Conservation (phyloP, 2,329 filamentous ascomycete genomes). For the Plectosphaerella plurivora region DNA sequence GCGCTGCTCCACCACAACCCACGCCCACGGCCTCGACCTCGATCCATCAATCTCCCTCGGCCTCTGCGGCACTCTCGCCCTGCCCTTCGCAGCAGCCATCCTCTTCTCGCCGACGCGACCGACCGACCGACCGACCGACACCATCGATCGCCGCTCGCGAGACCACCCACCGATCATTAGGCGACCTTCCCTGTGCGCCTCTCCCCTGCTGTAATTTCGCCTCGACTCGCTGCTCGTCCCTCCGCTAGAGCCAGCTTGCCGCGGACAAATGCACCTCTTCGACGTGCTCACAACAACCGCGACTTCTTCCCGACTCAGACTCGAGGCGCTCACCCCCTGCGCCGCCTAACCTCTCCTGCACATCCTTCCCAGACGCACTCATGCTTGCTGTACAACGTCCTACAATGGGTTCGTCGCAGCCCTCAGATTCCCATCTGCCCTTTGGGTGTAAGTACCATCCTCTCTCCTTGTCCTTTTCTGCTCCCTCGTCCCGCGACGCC, state of each 20-base stretch:
- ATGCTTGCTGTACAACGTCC: conserved; percentile 55
- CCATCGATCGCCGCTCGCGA: conserved; percentile 1
- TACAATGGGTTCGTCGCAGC: conserved; percentile 57
- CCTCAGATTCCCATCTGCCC: conserved; percentile 50
- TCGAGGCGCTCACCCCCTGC: not conserved
- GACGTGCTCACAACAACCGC: not conserved
- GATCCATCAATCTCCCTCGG: conserved; percentile 4
- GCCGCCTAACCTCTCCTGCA: not conserved
- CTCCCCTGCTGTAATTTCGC: no score
- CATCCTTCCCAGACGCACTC: conserved; percentile 33
- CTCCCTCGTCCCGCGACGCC: conserved; percentile 3
- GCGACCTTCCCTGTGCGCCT: no score
- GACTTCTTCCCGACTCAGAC: not conserved
- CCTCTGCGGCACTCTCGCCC: conserved; percentile 2
- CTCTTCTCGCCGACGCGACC: not conserved
- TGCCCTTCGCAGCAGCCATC: not conserved
- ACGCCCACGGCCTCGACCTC: no score
- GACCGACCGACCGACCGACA: not conserved
- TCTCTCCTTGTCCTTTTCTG: conserved; percentile 6
- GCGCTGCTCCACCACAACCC: no score
- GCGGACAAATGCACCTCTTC: not conserved
- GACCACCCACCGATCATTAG: no score
- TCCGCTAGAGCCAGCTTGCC: not conserved
- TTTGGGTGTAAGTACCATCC: conserved; percentile 60
- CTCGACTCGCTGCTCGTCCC: not conserved